Conservation (phyloP, 1,284 basidiomycete genomes). For the Cryptococcus hybrid region DNA sequence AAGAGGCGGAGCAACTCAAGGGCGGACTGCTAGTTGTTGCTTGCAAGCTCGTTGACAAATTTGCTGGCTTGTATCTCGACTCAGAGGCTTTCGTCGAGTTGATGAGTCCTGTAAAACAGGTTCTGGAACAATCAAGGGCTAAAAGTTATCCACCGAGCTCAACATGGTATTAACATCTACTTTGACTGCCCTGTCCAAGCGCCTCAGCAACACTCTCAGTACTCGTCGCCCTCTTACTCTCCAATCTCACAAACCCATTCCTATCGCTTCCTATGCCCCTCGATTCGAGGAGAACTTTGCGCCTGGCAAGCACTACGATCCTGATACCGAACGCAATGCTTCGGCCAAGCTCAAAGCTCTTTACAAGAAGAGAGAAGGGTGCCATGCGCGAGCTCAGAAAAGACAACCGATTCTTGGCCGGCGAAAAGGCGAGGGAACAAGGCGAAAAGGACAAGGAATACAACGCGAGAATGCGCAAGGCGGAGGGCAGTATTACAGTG, state of each 20-base stretch:
- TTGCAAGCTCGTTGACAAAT: slow-evolving; percentile 64
- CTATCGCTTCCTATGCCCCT: slow-evolving; percentile 88
- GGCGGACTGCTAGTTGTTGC: slow-evolving; percentile 56
- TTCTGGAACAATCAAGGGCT: slow-evolving; percentile 60
- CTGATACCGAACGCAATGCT: slow-evolving; percentile 88
- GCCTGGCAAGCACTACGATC: slow-evolving; percentile 71
- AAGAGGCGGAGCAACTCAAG: slow-evolving; percentile 55
- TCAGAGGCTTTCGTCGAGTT: slow-evolving; percentile 81
- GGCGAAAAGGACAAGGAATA: slow-evolving; percentile 78
- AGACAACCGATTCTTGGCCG: slow-evolving; percentile 90
- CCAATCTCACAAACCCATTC: slow-evolving; percentile 94
- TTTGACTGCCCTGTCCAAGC: slow-evolving; percentile 51
- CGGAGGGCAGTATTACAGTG: slow-evolving; percentile 75
- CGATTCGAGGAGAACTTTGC: slow-evolving; percentile 87
- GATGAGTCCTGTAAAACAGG: slow-evolving; percentile 63
- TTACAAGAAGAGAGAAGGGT: slow-evolving; percentile 91
- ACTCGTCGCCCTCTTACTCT: slow-evolving; percentile 76
- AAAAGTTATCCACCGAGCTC: slow-evolving; percentile 57
- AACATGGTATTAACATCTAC: slow-evolving; percentile 55
- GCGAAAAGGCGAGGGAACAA: slow-evolving; percentile 79
- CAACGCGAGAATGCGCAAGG: slow-evolving; percentile 75
- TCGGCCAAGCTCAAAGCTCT: slow-evolving; percentile 80
- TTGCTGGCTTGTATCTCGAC: slow-evolving; percentile 71
- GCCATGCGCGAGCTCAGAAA: slow-evolving; percentile 95
- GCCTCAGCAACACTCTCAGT: slow-evolving; percentile 68